Evolutionary conservation across 768 basidiomycete species (phyloP), one percentile per base, ranked within the genome.

Genomic region (Phaffia australis): DNA sequence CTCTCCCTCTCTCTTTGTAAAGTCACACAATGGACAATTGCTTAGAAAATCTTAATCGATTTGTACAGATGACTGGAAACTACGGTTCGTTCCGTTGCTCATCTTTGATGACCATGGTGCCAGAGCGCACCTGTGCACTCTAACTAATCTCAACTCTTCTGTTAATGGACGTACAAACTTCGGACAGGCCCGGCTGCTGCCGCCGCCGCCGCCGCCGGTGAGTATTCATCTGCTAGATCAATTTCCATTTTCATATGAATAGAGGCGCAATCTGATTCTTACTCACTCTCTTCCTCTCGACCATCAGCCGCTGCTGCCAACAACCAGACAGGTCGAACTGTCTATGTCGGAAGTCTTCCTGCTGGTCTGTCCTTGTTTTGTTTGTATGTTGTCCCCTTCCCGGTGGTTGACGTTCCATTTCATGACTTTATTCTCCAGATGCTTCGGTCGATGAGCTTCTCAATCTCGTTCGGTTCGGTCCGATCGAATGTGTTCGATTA

Each of bases 391-490:
- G 19, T 14, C 1, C 27, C 25, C 5, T 25, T n/a, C 46, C 19
- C 19, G 1, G 19, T 16, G 30, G 47, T 65, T 68, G 47, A 68
- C 55, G 9, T 2, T 42, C 19, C 46, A 19, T 51, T 50, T 35
- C 56, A 7, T 15, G 8, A 42, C 1, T 63, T 9, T 9, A n/a
- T 35, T 14, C 35, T 49, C 5, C 58, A 77, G 91, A 89, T 29
- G 94, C 94, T 0, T 92, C 91, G 21, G 93, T 99, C 63, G 95
- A 99, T 76, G 94, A 98, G 75, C 85, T 99, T 18, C 85, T 99
- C 73, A 95, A 92, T 75, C 86, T 97, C 71, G 94, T 99, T 66
- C 91, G 94, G 73, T 98, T 97, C 74, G 94, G 94, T 3, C 94
- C 95, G 0, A 85, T 98, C 71, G 94, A 98, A 76, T 87, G 84